phyloP scores from a whole-genome alignment of 306 rosid genomes.

The Prunus mira region DNA sequence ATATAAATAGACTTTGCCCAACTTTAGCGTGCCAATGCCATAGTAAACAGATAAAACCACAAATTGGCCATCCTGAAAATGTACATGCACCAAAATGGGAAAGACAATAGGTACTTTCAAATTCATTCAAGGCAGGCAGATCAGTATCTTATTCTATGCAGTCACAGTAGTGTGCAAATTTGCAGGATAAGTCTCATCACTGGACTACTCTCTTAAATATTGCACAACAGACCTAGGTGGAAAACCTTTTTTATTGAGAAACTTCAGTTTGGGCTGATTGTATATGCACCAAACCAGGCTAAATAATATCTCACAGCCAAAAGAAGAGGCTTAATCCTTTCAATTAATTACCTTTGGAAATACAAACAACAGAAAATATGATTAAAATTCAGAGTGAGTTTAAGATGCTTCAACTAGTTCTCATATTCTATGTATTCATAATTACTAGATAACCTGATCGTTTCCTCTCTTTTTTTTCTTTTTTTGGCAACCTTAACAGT shows the following conservation, averaged over 20 bases:
- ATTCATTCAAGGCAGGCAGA: conserved; percentile 6
- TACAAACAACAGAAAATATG: background rate
- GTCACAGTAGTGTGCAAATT: background rate
- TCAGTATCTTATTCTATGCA: background rate
- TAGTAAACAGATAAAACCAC: conserved; percentile 9
- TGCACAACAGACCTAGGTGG: background rate
- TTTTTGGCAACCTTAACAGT: too few species aligned
- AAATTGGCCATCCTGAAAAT: background rate
- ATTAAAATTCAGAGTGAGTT: too few species aligned
- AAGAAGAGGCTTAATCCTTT: background rate
- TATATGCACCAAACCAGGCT: background rate
- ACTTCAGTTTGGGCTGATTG: background rate
- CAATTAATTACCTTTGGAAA: background rate
- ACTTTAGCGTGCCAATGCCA: background rate
- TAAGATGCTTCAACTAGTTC: background rate
- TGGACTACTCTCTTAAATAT: background rate
- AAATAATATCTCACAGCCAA: background rate
- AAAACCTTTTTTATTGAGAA: background rate
- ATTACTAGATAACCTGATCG: too few species aligned
- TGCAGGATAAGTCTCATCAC: background rate
- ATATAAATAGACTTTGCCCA: background rate
- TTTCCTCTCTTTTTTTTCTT: background rate
- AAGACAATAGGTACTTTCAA: conserved; percentile 10
- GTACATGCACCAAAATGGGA: conserved; percentile 15
- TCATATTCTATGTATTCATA: background rate